Percentiles rank a stretch among this genome's conserved stretches.
These are phyloP conservation scores for Teunomyces funiuensis DNA, from an alignment of 805 yeast species.

Conservation along the genomic window DNA sequence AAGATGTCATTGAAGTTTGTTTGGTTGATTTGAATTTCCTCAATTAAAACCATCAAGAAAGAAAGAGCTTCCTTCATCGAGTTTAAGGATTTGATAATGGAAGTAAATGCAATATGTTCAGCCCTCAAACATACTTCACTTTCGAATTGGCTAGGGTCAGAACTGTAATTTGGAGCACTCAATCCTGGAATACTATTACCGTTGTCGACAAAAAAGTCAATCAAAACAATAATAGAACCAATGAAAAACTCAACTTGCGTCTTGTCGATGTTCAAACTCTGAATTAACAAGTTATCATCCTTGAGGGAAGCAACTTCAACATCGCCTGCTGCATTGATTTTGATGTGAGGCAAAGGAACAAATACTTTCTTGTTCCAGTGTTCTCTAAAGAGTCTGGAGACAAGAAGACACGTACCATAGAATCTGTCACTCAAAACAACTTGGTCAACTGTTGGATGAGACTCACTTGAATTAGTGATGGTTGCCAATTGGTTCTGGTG, in stretches of 20 bases:
- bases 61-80: constrained; percentile 89
- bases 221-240: constrained; percentile 66
- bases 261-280: constrained; percentile 47
- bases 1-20: constrained; percentile 62
- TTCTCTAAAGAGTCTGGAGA: constrained; percentile 75
- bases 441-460: constrained; percentile 54
- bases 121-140: constrained; percentile 79
- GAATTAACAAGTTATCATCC: constrained; percentile 45
- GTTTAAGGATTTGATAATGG: constrained; percentile 70
- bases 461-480: constrained; percentile 17
- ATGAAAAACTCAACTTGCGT: constrained; percentile 64
- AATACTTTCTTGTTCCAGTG: constrained; percentile 79
- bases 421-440: constrained; percentile 91
- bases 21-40: constrained; percentile 54
- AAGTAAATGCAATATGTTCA: constrained; percentile 83
- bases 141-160: constrained; percentile 49
- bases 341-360: constrained; percentile 42
- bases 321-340: constrained; percentile 34
- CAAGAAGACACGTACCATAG: constrained; percentile 78
- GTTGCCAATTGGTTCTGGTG: constrained; percentile 17
- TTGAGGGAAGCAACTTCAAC: constrained; percentile 37
- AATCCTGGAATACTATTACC: constrained; percentile 62
- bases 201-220: constrained; percentile 68
- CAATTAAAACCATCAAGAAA: constrained; percentile 76
- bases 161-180: constrained; percentile 54